Percentiles rank a stretch among this genome's conserved stretches.
phyloP scores from a whole-genome alignment of 2,329 filamentous ascomycete species.

The Stagonosporopsis cucurbitacearum region DNA sequence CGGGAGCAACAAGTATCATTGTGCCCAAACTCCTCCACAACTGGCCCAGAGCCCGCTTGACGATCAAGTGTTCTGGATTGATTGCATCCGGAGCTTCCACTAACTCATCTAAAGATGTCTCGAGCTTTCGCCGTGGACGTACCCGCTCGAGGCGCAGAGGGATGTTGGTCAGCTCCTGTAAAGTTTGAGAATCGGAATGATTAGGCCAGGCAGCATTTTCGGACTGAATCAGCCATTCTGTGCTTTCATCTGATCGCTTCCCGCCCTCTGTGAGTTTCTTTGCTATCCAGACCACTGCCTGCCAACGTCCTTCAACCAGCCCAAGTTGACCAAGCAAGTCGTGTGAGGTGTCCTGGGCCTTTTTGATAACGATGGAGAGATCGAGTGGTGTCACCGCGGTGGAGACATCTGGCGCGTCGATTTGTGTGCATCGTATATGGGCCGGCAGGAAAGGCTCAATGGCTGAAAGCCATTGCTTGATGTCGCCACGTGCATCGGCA shows the following conservation, averaged over 20 bases:
- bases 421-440: slow-evolving; percentile 33
- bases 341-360: slow-evolving; percentile 37
- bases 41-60: slow-evolving; percentile 51
- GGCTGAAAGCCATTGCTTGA: slow-evolving; percentile 43
- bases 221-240: slow-evolving; percentile 24
- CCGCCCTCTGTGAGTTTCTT: slow-evolving; percentile 51
- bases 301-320: slow-evolving; percentile 51
- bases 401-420: slow-evolving; percentile 17
- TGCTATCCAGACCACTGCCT: slow-evolving; percentile 54
- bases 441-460: slow-evolving; percentile 49
- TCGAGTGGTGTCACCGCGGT: slow-evolving; percentile 34
- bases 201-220: slow-evolving; percentile 28
- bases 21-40: slow-evolving; percentile 55
- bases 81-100: slow-evolving; percentile 38
- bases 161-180: slow-evolving; percentile 35
- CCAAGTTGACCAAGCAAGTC: slow-evolving; percentile 53
- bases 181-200: slow-evolving; percentile 11
- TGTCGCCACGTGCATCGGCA: slow-evolving; percentile 29
- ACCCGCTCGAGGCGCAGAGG: slow-evolving; percentile 29
- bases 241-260: slow-evolving; percentile 16
- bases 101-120: slow-evolving; percentile 31
- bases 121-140: slow-evolving; percentile 22
- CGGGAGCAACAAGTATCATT: slow-evolving; percentile 52
- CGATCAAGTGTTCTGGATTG: slow-evolving; percentile 21
- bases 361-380: slow-evolving; percentile 34